Base-by-base conservation (phyloP, 805 yeast genomes). In the Yarrowia osloensis region DNA sequence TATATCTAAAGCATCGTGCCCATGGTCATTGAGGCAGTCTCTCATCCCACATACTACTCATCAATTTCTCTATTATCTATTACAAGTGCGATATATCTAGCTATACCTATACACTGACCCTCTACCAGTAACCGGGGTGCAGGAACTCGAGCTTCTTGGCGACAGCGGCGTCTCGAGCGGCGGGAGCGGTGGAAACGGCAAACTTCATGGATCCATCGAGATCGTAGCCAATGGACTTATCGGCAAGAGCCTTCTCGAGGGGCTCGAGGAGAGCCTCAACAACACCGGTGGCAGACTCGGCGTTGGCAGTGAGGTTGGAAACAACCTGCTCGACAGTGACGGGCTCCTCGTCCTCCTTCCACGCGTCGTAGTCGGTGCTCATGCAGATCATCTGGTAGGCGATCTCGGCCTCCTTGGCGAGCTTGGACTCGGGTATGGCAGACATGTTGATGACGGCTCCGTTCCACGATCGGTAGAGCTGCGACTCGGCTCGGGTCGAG, bases 331-430 rank as follows among this genome's bases (percentile, higher is more conserved):
- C 98, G n/a, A 95, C 98, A 9, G 98, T 93, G 57, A 95, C 99
- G 2, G 98, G 94, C 74, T 94, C 98, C 75, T 88, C 98, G 66
- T 85, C 86, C 73, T 89, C 96, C 75, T 92, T 90, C 99, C 99
- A 95, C 26, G 99, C 96, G 76, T 95, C 99, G 79, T 95, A 95
- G 78, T 95, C 99, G 3, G 99, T 95, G 1, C 97, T 88, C 99
- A 95, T 95, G 79, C 99, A 95, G 70, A 95, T 85, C 98, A 95
- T 95, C 79, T 94, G 98, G 79, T 95, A 95, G 31, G 97, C 84
- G 71, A 95, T 88, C 79, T 95, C 99, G 52, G 98, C 97, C 80
- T 95, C 99, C 75, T 96, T 86, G 3, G 99, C 99, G 70, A 95
- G 84, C 77, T 95, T 95, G 44, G 97, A 88, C 81, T 95, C 99